Evolutionary conservation across 306 rosid genomes (phyloP).

Genomic region (Vicia sativa): DNA sequence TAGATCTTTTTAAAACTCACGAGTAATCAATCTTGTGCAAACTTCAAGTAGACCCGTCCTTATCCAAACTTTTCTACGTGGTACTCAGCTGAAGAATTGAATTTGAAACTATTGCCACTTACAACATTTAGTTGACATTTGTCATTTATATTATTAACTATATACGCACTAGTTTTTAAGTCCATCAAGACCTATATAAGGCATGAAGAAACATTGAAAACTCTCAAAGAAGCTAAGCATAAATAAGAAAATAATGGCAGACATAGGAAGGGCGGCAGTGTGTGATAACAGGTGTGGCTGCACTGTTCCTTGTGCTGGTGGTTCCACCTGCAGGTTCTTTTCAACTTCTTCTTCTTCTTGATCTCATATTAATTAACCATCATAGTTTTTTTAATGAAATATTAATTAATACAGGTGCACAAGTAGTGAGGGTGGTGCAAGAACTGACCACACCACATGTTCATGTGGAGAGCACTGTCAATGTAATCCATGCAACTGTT

Average conservation of each 20-base stretch:
- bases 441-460: conserved; percentile 48
- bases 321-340: conserved; percentile 48
- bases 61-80: conserved; percentile 36
- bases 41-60: background rate
- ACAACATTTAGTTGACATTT: conserved; percentile 3
- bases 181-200: background rate
- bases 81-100: background rate
- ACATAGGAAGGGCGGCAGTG: background rate
- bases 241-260: conserved; percentile 31
- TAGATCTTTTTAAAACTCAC: too few relatives aligned
- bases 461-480: conserved; percentile 82
- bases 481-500: conserved; percentile 78
- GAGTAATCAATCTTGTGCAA: background rate
- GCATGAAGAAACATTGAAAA: background rate
- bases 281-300: conserved; percentile 52
- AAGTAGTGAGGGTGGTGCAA: conserved; percentile 25
- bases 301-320: conserved; percentile 48
- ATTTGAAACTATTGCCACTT: conserved; percentile 33
- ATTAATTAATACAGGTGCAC: conserved; percentile 30
- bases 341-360: background rate
- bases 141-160: background rate
- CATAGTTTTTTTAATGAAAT: background rate
- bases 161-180: background rate
- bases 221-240: background rate
- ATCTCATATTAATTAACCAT: background rate